Conservation (phyloP, 2,329 filamentous ascomycete species). For the Diaporthe helianthi region DNA sequence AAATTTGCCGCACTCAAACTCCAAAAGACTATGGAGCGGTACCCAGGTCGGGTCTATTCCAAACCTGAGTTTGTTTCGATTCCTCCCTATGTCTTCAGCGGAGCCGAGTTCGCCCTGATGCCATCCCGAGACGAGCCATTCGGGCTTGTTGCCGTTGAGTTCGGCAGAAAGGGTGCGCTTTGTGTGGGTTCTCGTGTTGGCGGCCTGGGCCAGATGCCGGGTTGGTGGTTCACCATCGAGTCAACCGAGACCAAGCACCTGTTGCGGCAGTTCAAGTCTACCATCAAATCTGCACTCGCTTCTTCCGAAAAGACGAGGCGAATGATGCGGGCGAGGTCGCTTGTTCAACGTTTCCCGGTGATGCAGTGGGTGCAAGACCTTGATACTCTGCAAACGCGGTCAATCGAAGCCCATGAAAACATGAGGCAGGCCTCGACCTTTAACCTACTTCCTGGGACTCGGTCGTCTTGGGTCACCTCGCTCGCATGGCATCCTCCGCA, state of each 20-base stretch:
- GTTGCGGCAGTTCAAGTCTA: slow-evolving; percentile 68
- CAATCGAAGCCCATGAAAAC: slow-evolving; percentile 50
- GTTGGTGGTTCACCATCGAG: slow-evolving; percentile 67
- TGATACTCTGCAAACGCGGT: slow-evolving; percentile 64
- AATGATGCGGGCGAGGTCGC: slow-evolving; percentile 68
- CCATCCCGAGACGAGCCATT: slow-evolving; percentile 74
- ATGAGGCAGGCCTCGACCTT: slow-evolving; percentile 16
- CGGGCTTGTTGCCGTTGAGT: slow-evolving; percentile 72
- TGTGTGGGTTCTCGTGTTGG: slow-evolving; percentile 71
- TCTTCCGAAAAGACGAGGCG: slow-evolving; percentile 62
- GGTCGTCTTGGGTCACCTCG: slow-evolving; percentile 13
- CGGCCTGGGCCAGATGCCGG: slow-evolving; percentile 74
- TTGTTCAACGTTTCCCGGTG: slow-evolving; percentile 70
- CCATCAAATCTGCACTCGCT: slow-evolving; percentile 64
- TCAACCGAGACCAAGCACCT: slow-evolving; percentile 67
- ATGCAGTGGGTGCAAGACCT: slow-evolving; percentile 70
- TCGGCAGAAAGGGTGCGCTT: slow-evolving; percentile 70
- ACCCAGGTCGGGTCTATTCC: slow-evolving; percentile 71
- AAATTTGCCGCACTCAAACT: slow-evolving; percentile 71
- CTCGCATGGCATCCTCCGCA: slow-evolving; percentile 14
- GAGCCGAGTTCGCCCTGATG: slow-evolving; percentile 73
- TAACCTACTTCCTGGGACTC: slow-evolving; percentile 14
- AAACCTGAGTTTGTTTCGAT: slow-evolving; percentile 72
- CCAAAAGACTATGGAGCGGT: slow-evolving; percentile 67
- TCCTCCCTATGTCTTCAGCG: slow-evolving; percentile 70